phyloP scores from a whole-genome alignment of 441 rosid genomes.

The Croton setiger region DNA sequence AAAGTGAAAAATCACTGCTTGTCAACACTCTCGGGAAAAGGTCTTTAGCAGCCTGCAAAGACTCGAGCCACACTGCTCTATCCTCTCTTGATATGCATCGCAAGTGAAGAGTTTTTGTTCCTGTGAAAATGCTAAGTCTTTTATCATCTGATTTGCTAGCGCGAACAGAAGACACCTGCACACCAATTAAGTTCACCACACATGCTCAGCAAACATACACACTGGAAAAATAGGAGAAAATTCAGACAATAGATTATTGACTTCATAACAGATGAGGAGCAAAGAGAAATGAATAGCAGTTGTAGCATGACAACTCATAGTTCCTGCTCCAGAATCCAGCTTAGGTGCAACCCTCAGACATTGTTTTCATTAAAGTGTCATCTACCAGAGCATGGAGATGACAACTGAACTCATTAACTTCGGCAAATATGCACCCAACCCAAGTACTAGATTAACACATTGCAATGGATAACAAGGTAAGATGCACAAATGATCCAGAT shows the following conservation, averaged over 20 bases:
- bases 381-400: not conserved
- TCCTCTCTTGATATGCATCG: conserved; percentile 69
- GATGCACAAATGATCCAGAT: not conserved
- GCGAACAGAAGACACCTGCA: conserved; percentile 87
- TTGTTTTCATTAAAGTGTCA: not conserved
- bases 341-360: not conserved
- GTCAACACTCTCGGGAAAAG: conserved; percentile 68
- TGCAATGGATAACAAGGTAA: not conserved
- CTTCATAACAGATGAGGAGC: conserved; percentile 1
- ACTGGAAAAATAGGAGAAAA: conserved; percentile 3
- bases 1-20: conserved; percentile 51
- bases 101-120: conserved; percentile 94
- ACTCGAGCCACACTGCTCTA: conserved; percentile 81
- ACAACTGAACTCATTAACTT: not conserved
- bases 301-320: not conserved
- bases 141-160: conserved; percentile 94
- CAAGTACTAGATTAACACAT: not conserved
- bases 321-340: not conserved
- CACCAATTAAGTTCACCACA: conserved; percentile 11
- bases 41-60: conserved; percentile 75
- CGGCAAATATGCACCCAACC: not conserved
- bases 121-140: conserved; percentile 85
- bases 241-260: conserved; percentile 5
- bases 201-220: conserved; percentile 14
- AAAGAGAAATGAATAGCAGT: not conserved